Evolutionary conservation across 1,139 yeast species (phyloP).

Genomic region (Lodderomyces oxycetoniae): DNA sequence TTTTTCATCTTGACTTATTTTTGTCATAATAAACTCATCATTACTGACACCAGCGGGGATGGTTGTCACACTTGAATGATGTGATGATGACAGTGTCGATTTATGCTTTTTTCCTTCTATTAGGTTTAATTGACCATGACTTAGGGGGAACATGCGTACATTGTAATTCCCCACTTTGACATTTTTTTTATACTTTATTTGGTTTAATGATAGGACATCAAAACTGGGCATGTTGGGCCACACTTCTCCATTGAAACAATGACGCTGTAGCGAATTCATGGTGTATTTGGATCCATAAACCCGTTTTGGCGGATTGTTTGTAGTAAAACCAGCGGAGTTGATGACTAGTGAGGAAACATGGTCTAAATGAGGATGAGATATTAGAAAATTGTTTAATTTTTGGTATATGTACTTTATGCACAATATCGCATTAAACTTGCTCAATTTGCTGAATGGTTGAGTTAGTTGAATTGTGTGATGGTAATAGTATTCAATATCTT

Average conservation of each 20-base stretch:
- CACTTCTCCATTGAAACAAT: constrained; percentile 66
- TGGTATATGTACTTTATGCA: constrained; percentile 29
- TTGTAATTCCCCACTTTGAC: constrained; percentile 19
- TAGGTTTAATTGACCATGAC: constrained; percentile 33
- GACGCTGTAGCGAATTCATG: constrained; percentile 44
- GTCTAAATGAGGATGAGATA: constrained; percentile 84
- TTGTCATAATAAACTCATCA: constrained; percentile 1
- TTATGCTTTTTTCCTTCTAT: constrained; percentile 1
- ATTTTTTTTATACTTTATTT: constrained; percentile 16
- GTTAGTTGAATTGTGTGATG: constrained; percentile 17
- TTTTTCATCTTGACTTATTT: not conserved
- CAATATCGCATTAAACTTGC: constrained; percentile 7
- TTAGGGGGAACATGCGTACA: constrained; percentile 33
- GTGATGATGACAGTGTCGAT: not conserved
- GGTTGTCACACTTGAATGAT: constrained; percentile 8
- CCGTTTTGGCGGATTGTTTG: constrained; percentile 23
- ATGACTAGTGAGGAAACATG: constrained; percentile 67
- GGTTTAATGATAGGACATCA: constrained; percentile 24
- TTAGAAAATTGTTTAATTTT: constrained; percentile 43
- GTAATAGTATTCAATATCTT: constrained; percentile 9
- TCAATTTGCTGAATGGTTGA: constrained; percentile 27
- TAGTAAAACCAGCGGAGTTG: constrained; percentile 58
- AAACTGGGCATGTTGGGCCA: constrained; percentile 71
- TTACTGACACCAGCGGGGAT: constrained; percentile 8
- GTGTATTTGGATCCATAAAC: constrained; percentile 56